A percentile compares a stretch with the other conserved stretches of the same genome.
These are phyloP conservation scores for Crithidia bombi DNA, from an alignment of 208 protist genomes.

Conservation along the genomic window DNA sequence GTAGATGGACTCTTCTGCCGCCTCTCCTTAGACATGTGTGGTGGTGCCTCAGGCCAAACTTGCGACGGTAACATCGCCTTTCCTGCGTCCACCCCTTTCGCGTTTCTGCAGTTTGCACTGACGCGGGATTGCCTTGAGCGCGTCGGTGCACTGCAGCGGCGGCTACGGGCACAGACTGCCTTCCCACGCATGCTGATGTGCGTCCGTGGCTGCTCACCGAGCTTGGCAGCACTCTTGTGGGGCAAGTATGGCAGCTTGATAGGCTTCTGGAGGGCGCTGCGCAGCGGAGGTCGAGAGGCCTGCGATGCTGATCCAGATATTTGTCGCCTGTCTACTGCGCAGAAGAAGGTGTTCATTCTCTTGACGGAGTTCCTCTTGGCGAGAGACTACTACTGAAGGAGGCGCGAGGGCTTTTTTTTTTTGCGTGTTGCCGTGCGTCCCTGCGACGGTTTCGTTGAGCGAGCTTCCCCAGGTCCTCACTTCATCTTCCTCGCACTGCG, in stretches of 20 bases:
- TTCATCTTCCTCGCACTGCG: no score
- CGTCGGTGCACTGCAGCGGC: constrained; percentile 37
- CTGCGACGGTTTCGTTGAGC: no score
- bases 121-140: constrained; percentile 28
- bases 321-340: constrained; percentile 43
- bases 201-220: constrained; percentile 66
- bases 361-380: constrained; percentile 76
- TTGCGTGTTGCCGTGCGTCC: no score
- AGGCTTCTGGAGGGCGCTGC: constrained; percentile 50
- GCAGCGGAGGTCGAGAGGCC: constrained; percentile 41
- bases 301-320: constrained; percentile 60
- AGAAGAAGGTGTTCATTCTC: constrained; percentile 72
- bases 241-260: constrained; percentile 63
- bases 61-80: background rate
- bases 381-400: constrained; percentile 66
- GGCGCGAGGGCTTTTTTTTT: background rate
- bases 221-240: constrained; percentile 48
- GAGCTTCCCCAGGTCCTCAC: no score
- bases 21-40: background rate
- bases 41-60: background rate
- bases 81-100: background rate
- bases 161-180: constrained; percentile 56
- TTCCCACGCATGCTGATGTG: constrained; percentile 82
- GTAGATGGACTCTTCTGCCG: background rate
- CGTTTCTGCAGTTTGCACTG: constrained; percentile 19